These are phyloP conservation scores for Fagus sylvatica DNA, from an alignment of 306 rosid genomes.

Conservation along the genomic window DNA sequence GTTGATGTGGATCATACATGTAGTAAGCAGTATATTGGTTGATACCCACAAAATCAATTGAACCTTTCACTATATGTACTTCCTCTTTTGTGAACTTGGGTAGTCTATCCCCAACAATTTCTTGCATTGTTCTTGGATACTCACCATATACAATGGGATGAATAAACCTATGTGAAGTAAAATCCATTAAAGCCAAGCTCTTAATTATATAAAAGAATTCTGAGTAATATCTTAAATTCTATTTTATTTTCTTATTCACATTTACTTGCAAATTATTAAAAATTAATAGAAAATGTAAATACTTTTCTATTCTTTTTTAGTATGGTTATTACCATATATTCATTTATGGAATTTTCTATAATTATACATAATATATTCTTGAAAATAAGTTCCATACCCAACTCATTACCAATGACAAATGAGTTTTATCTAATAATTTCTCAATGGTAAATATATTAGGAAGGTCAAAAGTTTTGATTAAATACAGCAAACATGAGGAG, in stretches of 20 bases:
- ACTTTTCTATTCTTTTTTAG: too few species aligned
- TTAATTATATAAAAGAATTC: background rate
- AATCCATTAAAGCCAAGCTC: background rate
- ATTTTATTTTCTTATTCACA: background rate
- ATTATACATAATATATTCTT: too few species aligned
- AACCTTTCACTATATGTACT: conserved; percentile 79
- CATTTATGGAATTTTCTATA: too few species aligned
- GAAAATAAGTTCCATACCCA: background rate
- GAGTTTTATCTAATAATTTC: background rate
- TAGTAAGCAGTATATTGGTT: conserved; percentile 82
- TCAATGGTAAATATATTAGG: background rate
- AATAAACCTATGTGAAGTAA: conserved; percentile 61
- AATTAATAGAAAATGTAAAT: too few species aligned
- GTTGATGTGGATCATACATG: conserved; percentile 54
- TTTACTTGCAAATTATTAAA: background rate
- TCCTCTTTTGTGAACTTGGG: conserved; percentile 82
- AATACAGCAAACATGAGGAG: background rate
- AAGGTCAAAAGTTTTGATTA: background rate
- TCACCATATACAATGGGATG: conserved; percentile 90
- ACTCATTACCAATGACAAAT: background rate
- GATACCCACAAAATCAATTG: conserved; percentile 76
- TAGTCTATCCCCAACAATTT: conserved; percentile 72
- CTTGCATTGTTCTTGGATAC: conserved; percentile 82
- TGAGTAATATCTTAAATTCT: background rate
- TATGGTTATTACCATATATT: too few species aligned